Conservation (phyloP, 202 grass and related monocot species). For the Panicum virgatum region DNA sequence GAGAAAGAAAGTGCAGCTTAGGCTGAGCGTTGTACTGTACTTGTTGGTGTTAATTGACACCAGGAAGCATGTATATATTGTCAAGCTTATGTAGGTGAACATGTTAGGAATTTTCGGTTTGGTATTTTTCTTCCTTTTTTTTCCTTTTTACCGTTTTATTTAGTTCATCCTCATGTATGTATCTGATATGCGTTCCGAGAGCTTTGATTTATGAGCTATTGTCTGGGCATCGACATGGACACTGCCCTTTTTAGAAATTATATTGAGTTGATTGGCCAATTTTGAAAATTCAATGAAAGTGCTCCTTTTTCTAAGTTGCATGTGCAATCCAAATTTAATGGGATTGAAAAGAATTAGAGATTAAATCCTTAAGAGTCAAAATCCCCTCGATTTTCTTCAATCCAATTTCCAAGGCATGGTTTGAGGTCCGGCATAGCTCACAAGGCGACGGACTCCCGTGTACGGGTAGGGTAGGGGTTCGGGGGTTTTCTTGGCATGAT, state of each 20-base stretch:
- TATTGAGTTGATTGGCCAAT: background rate
- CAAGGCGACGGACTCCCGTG: too few relatives aligned
- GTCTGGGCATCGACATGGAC: background rate
- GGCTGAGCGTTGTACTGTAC: conserved; percentile 28
- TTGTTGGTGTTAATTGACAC: conserved; percentile 36
- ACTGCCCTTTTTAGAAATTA: background rate
- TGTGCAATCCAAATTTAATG: too few relatives aligned
- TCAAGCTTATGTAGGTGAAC: conserved; percentile 24
- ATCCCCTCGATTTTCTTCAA: too few relatives aligned
- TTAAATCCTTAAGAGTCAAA: too few relatives aligned
- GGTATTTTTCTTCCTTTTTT: background rate
- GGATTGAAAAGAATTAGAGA: too few relatives aligned
- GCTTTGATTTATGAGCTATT: conserved; percentile 2
- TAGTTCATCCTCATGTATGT: background rate
- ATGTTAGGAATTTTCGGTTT: conserved; percentile 21
- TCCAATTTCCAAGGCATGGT: too few relatives aligned
- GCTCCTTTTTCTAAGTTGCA: too few relatives aligned
- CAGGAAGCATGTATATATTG: conserved; percentile 50
- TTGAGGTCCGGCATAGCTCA: too few relatives aligned
- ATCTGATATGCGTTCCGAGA: background rate
- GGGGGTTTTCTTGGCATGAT: too few relatives aligned
- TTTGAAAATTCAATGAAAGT: background rate
- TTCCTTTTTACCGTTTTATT: background rate
- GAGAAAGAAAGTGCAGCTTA: background rate
- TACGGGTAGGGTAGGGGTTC: too few relatives aligned